These are phyloP conservation scores for Colletotrichum eremochloae DNA, from an alignment of 2,329 filamentous ascomycete species.

Conservation along the genomic window DNA sequence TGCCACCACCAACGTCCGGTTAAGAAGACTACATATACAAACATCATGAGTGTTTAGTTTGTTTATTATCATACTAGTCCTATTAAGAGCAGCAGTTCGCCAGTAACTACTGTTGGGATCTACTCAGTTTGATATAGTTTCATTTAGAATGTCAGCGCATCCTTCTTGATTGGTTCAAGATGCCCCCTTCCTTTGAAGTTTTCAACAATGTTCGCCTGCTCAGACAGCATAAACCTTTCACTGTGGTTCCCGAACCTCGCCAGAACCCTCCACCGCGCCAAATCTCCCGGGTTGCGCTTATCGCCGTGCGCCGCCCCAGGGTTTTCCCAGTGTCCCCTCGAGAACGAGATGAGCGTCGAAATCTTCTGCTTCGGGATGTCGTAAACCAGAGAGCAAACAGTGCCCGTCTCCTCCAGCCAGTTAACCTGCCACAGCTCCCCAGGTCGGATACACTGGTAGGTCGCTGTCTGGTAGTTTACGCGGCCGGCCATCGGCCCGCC, in stretches of 20 bases:
- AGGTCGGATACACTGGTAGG: constrained; percentile 69
- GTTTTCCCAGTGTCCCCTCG: constrained; percentile 68
- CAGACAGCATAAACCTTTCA: constrained; percentile 64
- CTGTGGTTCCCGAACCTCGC: constrained; percentile 63
- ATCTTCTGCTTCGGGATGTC: constrained; percentile 64
- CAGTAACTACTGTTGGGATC: too few relatives aligned
- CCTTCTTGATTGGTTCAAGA: constrained; percentile 59
- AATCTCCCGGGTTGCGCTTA: constrained; percentile 64
- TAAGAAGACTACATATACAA: neutral
- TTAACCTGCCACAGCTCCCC: constrained; percentile 72
- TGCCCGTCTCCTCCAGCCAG: constrained; percentile 73
- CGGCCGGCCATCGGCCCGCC: constrained; percentile 71
- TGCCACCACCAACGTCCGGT: neutral
- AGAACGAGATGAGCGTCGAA: constrained; percentile 67
- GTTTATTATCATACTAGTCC: neutral
- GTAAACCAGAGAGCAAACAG: constrained; percentile 67
- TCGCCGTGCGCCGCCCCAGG: constrained; percentile 65
- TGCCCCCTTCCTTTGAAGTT: constrained; percentile 63
- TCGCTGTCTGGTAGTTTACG: constrained; percentile 65
- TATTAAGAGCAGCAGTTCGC: neutral
- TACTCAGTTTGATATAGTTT: neutral
- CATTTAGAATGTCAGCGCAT: constrained; percentile 36
- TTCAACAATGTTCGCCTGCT: constrained; percentile 66
- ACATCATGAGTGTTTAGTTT: neutral
- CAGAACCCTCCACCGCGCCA: constrained; percentile 64